Percentiles rank a stretch among this genome's conserved stretches.
These are phyloP conservation scores for Pestalotiopsis sp. DNA, from an alignment of 2,329 filamentous ascomycete species.

Conservation along the genomic window DNA sequence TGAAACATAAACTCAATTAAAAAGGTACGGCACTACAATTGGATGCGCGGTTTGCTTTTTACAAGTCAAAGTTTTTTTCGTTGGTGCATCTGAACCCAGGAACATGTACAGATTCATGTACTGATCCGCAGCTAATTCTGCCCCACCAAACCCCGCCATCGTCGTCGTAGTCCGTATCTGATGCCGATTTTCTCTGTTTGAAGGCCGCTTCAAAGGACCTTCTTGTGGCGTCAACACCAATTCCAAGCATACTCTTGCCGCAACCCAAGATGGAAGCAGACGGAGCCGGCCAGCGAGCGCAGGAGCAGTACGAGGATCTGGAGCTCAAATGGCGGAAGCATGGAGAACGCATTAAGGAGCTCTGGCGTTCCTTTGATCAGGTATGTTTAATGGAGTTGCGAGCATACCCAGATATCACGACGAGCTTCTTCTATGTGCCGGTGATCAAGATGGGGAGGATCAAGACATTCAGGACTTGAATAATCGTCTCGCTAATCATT, in stretches of 20 bases:
- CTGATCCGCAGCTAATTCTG: no score
- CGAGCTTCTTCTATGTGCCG: not conserved
- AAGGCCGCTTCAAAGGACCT: not conserved
- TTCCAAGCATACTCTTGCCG: not conserved
- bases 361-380: slow-evolving; percentile 42
- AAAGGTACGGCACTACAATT: no score
- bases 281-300: slow-evolving; percentile 14
- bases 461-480: not conserved
- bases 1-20: no score
- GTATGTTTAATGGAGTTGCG: not conserved
- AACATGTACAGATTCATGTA: no score
- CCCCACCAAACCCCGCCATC: no score
- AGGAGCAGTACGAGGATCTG: slow-evolving; percentile 40
- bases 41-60: no score
- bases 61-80: no score
- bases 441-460: not conserved
- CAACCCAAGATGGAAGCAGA: not conserved
- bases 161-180: not conserved
- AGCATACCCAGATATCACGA: not conserved
- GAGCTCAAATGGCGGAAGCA: slow-evolving; percentile 39
- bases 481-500: not conserved
- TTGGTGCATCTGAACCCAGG: no score
- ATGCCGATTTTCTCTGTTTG: not conserved
- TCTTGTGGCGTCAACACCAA: not conserved
- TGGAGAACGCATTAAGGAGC: slow-evolving; percentile 32